Base-by-base conservation (phyloP, 164 flowering plant genomes). In the Taxillus chinensis region DNA sequence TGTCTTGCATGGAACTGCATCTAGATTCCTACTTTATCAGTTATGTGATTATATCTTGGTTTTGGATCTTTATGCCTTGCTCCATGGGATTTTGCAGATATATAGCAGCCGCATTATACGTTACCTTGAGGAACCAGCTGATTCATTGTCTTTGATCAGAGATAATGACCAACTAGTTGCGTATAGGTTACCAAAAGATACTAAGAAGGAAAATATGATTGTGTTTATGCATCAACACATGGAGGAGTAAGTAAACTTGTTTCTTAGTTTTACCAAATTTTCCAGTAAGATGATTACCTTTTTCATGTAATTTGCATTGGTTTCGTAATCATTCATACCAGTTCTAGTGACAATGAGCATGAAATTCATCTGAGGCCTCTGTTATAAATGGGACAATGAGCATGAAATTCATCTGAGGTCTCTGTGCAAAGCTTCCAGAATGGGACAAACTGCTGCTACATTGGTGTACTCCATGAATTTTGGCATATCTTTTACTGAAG, bases 161-260 rank as follows among this genome's bases (percentile, higher is more conserved):
- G 54, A 51, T 51, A 27, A 51, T 51, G 54, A 51, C 54, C 54
- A 15, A 51, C 27, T 51, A 51, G 54, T 51, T 51, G 54, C 54
- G 6, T 51, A 51, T 51, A 14, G 54, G 27, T 4, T 51, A 15
- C 57, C 57, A 0, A 17, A 54, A 54, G 57, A 17, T 54, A 7
- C 37, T 17, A 39, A 54, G 57, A 27, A 54, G 7, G 39, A 4
- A 11, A 14, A 4, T 54, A 5, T 17, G 57, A 15, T 54, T 27
- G 57, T 54, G 39, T 54, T 54, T 37, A 27, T 54, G 39, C 57
- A 54, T 27, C 57, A 54, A 54, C 10, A 11, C 4, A 54, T 54
- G 57, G 57, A 54, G 39, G 57, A 54, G 57, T 54, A 54, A 17
- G 39, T 54, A n/a, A n/a, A 52, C n/a, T 52, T 5, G 9, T 17